These are phyloP conservation scores for Phytophthora kernoviae DNA, from an alignment of 352 stramenopile genomes.

Conservation along the genomic window DNA sequence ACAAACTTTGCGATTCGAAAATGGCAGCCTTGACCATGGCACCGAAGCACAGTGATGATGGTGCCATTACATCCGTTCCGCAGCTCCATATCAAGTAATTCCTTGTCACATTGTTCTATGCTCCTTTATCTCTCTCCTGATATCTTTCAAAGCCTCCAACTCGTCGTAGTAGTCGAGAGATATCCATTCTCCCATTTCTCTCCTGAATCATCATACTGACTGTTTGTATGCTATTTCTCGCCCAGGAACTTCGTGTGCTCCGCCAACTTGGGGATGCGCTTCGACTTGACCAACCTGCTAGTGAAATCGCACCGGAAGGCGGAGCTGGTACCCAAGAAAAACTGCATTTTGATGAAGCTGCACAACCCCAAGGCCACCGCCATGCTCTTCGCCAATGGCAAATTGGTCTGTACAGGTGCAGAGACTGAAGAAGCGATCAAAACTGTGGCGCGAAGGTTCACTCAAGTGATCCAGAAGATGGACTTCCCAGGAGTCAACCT, in stretches of 20 bases:
- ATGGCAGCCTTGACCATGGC: slow-evolving; percentile 12
- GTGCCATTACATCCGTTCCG: slow-evolving; percentile 16
- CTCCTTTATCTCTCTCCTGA: neutral
- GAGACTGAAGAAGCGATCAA: slow-evolving; percentile 80
- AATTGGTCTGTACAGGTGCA: slow-evolving; percentile 81
- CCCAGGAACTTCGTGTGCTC: slow-evolving; percentile 80
- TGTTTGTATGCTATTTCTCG: neutral
- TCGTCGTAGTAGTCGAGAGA: slow-evolving; percentile 5
- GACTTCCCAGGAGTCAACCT: slow-evolving; percentile 84
- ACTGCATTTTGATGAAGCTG: slow-evolving; percentile 88
- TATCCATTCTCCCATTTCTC: neutral
- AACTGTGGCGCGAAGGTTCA: slow-evolving; percentile 75
- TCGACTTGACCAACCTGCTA: slow-evolving; percentile 72
- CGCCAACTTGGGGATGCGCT: slow-evolving; percentile 81
- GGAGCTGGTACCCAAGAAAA: slow-evolving; percentile 86
- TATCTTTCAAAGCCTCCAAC: neutral
- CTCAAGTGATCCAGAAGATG: slow-evolving; percentile 87
- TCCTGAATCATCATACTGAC: slow-evolving; percentile 5
- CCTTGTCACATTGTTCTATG: neutral
- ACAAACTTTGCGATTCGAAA: slow-evolving; percentile 15
- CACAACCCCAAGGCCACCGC: slow-evolving; percentile 66
- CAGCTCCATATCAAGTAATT: slow-evolving; percentile 74
- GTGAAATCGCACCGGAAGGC: slow-evolving; percentile 76
- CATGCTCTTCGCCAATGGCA: slow-evolving; percentile 87
- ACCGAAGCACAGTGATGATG: slow-evolving; percentile 10